Base-by-base conservation (phyloP, 2,329 filamentous ascomycete genomes). In the Fusarium decemcellulare region DNA sequence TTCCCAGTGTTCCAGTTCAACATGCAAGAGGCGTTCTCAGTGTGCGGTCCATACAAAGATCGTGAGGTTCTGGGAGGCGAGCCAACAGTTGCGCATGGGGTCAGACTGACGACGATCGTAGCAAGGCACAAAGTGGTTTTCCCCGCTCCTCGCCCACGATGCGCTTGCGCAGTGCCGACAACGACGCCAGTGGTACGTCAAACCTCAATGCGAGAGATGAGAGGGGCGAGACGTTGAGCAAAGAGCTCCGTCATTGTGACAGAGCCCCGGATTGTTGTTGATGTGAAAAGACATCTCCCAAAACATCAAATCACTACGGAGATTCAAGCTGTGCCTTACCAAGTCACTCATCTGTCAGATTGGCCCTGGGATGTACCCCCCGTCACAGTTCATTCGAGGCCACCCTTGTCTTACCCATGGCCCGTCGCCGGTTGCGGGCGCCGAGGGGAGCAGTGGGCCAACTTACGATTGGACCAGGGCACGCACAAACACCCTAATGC, bases 231-330 rank as follows among this genome's bases (percentile, higher is more conserved):
- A 14, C 7, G 47, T 65, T 68, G 59, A 70, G 63, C 67, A 50
- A 70, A 71, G 37, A 65, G 47, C 56, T 48, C 55, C 67, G 67
- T 70, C 67, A 70, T 71, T 55, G 59, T 71, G 63, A 70, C 63
- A 68, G 51, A 16, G 44, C 46, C 55, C 62, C 23, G 36, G 53
- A 58, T 36, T 51, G 27, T 15, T 40, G 39, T 27, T 18, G 44
- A 52, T 42, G 27, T 36, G 42, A 44, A 36, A 54, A 32, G 23
- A 27, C 15, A 32, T 46, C 52, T 42, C 51, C 16, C n/a, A 29
- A 47, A 44, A 52, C 37, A 39, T 48, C 40, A 58, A 59, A 43
- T 53, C 52, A 56, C 47, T 54, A 59, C 47, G 42, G 39, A 50
- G 48, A 34, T 39, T 47, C 48, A 42, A 29, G 29, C 46, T 27